Percentiles rank a stretch among this genome's conserved stretches.
These are phyloP conservation scores for Lepiota brunneoincarnata DNA, from an alignment of 768 basidiomycete genomes.

Conservation along the genomic window DNA sequence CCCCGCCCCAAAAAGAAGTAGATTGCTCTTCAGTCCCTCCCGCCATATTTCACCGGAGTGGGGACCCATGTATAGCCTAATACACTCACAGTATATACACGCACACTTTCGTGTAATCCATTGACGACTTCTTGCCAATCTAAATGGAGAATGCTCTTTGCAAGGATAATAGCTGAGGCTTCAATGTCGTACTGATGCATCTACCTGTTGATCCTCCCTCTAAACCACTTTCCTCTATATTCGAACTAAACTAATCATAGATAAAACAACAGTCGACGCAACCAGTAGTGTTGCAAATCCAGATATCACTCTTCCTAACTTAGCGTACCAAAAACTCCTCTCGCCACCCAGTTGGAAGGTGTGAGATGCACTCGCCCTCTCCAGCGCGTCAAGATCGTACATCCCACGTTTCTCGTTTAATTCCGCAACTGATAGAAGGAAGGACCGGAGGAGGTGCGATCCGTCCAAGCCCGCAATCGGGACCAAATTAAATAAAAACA, in stretches of 20 bases:
- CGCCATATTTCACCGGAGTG: not conserved
- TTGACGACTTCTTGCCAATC: not conserved
- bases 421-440: constrained; percentile 18
- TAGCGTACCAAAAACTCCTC: constrained; percentile 7
- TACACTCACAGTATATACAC: constrained; percentile 4
- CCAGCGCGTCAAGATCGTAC: constrained; percentile 33
- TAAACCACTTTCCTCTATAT: not conserved
- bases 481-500: constrained; percentile 81
- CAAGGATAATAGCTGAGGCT: too few species aligned
- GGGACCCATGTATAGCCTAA: constrained; percentile 14
- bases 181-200: too few species aligned
- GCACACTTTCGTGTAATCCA: constrained; percentile 1
- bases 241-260: constrained; percentile 2
- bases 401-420: not conserved
- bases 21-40: constrained; percentile 19
- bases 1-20: constrained; percentile 78
- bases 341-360: constrained; percentile 8
- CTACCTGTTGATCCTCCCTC: too few species aligned
- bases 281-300: constrained; percentile 20
- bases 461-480: constrained; percentile 77
- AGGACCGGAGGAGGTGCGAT: constrained; percentile 43
- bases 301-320: constrained; percentile 17
- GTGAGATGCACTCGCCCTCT: constrained; percentile 13
- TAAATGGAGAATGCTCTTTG: too few species aligned
- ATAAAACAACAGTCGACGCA: constrained; percentile 10